Base-by-base conservation (phyloP, 2,329 filamentous ascomycete genomes). In the Cercospora berteroae region DNA sequence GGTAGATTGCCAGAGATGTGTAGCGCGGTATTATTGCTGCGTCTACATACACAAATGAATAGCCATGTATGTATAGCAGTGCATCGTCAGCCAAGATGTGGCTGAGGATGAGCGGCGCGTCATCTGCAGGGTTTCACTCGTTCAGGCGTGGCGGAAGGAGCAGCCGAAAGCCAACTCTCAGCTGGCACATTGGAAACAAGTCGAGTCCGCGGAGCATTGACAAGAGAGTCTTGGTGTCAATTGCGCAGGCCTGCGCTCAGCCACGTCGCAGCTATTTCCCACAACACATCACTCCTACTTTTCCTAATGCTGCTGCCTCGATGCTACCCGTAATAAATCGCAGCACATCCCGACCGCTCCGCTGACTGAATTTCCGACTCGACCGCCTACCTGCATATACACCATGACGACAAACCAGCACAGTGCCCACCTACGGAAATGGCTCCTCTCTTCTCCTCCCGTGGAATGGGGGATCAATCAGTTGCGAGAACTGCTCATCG, bases 381-480 rank as follows among this genome's bases (percentile, higher is more conserved):
- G 18, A 62, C 60, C 42, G 29, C 29, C n/a, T 31, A 50, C 44
- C 39, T 27, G 18, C 44, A 52, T 18, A n/a, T 12, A n/a, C 59
- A 64, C 29, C 31, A 68, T 68, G 66, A 61, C 66, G n/a, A 68
- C 63, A 42, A 60, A 27, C 18, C 59, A 64, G 56, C 85, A 89
- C 76, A 81, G 88, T 60, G 87, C 86, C 4, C 83, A 85, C 70
- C 80, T 90, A 69, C 85, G 88, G 67, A 87, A 86, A 80, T 96
- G 95, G 90, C 83, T 97, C 66, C 82, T 94, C 70, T 90, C 91
- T 71, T 97, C 94, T 52, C 95, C 95, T 13, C 95, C 95, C 0
- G 89, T 93, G 73, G 93, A 97, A 87, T 97, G 92, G 90, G 88
- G 86, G n/a, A 84, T 96, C 68, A 88, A 87, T 67, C 88, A 90